These are phyloP conservation scores for Xylaria sp. DNA, from an alignment of 2,329 filamentous ascomycete genomes.

Conservation along the genomic window DNA sequence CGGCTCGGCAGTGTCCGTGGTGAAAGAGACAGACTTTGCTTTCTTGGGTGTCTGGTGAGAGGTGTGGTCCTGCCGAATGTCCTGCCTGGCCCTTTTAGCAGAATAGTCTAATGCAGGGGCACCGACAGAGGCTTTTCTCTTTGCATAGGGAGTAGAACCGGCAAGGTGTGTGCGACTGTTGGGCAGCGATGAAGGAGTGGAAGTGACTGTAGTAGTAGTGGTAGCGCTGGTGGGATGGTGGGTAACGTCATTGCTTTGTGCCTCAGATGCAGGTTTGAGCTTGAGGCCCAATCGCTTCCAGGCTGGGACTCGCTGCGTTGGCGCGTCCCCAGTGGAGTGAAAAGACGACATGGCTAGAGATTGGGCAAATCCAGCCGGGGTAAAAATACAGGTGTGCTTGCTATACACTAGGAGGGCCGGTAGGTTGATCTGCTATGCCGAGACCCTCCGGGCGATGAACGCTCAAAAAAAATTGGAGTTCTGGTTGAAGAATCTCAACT, in stretches of 20 bases:
- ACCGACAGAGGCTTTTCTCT: slow-evolving; percentile 49
- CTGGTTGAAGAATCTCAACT: not conserved
- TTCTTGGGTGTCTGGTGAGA: slow-evolving; percentile 56
- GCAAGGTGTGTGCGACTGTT: slow-evolving; percentile 33
- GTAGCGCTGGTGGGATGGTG: slow-evolving; percentile 44
- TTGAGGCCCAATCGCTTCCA: slow-evolving; percentile 73
- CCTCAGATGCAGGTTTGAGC: slow-evolving; percentile 61
- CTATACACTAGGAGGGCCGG: slow-evolving; percentile 16
- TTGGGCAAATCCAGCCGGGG: slow-evolving; percentile 40
- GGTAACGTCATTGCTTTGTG: slow-evolving; percentile 47
- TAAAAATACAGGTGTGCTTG: slow-evolving; percentile 18
- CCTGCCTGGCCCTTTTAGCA: slow-evolving; percentile 49
- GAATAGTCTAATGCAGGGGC: slow-evolving; percentile 49
- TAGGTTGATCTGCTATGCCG: slow-evolving; percentile 13
- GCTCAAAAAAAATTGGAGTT: not conserved
- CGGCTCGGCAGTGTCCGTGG: slow-evolving; percentile 43
- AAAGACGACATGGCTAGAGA: slow-evolving; percentile 56
- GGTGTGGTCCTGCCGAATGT: slow-evolving; percentile 47
- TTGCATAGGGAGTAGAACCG: slow-evolving; percentile 42
- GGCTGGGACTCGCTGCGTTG: slow-evolving; percentile 63
- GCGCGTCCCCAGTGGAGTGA: slow-evolving; percentile 54
- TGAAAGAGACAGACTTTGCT: slow-evolving; percentile 61
- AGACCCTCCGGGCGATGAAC: not conserved
- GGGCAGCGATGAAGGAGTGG: slow-evolving; percentile 39
- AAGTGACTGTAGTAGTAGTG: slow-evolving; percentile 36